These are phyloP conservation scores for Alternaria ventricosa DNA, from an alignment of 2,329 filamentous ascomycete genomes.

Conservation along the genomic window DNA sequence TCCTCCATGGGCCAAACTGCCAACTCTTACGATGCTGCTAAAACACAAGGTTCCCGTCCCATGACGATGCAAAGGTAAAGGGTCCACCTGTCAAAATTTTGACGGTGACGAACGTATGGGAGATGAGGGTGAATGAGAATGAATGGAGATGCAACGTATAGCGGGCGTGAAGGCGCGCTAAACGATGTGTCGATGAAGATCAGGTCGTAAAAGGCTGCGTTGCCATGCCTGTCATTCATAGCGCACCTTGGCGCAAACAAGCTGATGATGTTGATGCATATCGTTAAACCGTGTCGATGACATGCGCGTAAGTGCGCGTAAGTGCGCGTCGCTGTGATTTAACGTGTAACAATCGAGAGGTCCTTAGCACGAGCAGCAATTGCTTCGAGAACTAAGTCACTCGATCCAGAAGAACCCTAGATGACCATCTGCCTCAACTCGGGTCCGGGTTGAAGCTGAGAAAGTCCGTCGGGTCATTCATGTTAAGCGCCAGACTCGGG, in stretches of 20 bases:
- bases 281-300: not conserved
- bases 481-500: constrained; percentile 5
- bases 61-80: not conserved
- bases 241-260: not conserved
- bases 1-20: not conserved
- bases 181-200: not conserved
- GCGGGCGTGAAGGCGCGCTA: not conserved
- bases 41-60: not conserved
- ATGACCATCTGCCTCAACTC: not conserved
- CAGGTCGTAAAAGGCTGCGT: not conserved
- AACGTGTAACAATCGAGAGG: not conserved
- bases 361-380: not conserved
- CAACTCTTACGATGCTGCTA: not conserved
- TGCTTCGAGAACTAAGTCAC: not conserved
- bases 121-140: not conserved
- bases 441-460: constrained; percentile 13
- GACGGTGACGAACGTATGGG: not conserved
- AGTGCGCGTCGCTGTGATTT: not conserved
- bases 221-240: not conserved
- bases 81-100: not conserved
- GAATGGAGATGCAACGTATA: not conserved
- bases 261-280: not conserved
- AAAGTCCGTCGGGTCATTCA: constrained; percentile 17
- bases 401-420: not conserved
- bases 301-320: not conserved